Percentiles rank a stretch among this genome's conserved stretches.
Conservation (phyloP, 495 filamentous ascomycete species). For the Penicillium lagena region DNA sequence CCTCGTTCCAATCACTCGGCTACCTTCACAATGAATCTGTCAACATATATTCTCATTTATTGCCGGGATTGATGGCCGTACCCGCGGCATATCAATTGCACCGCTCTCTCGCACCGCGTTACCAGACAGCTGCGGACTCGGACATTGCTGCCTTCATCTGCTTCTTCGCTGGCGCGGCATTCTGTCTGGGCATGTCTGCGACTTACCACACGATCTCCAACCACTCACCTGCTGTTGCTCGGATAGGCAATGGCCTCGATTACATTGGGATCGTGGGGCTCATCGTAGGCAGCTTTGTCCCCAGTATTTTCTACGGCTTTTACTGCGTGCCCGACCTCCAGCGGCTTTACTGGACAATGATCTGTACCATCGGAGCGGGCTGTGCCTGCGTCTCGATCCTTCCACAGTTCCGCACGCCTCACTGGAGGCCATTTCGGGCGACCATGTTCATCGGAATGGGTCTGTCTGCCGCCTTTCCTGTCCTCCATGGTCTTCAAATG, state of each 20-base stretch:
- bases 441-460: constrained; percentile 90
- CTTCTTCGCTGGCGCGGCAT: constrained; percentile 70
- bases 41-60: constrained; percentile 86
- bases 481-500: constrained; percentile 61
- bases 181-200: constrained; percentile 81
- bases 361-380: constrained; percentile 65
- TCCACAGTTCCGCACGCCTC: constrained; percentile 74
- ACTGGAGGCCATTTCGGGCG: constrained; percentile 79
- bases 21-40: constrained; percentile 94
- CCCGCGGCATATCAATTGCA: constrained; percentile 39
- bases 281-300: constrained; percentile 83
- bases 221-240: constrained; percentile 52
- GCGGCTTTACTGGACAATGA: constrained; percentile 71
- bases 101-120: constrained; percentile 53
- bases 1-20: constrained; percentile 56
- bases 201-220: constrained; percentile 69
- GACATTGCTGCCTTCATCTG: constrained; percentile 69
- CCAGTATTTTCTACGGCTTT: constrained; percentile 83
- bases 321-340: constrained; percentile 57
- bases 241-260: constrained; percentile 70
- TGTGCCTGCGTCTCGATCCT: constrained; percentile 70
- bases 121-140: constrained; percentile 51
- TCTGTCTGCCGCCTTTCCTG: constrained; percentile 73
- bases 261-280: constrained; percentile 87
- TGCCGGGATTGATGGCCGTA: constrained; percentile 40